Evolutionary conservation across 1,139 yeast species (phyloP), one percentile per base, ranked within the genome.

Genomic region (Candida sp.): DNA sequence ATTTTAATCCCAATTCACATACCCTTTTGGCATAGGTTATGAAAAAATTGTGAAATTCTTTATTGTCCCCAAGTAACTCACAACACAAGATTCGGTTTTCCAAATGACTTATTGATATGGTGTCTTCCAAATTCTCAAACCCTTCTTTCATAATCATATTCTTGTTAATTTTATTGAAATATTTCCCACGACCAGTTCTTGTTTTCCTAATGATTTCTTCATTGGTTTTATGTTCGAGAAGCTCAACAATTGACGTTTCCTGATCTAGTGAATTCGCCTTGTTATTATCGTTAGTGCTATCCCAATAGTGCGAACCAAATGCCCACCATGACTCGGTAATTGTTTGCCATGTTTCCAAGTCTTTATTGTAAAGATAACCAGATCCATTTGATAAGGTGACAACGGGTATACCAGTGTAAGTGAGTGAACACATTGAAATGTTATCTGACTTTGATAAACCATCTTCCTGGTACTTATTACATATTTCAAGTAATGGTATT

Each of bases 311-410:
- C 0, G 98, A 90, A 0, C 98, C 98, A 65, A 90, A 88, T 0
- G 97, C 96, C 98, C 98, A 95, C 98, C 99, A 95, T 1, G 95
- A 81, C 60, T 95, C 99, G 47, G 93, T 80, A 2, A 93, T 77
- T 8, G 95, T 73, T 41, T 85, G 81, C 99, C 99, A 95, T 0
- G 80, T 67, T 30, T 77, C 79, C 81, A 95, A 77, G 42, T 78
- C 81, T 33, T 68, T 66, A 53, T 88, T 87, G 63, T 78, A 95
- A 40, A 93, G 71, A 61, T 83, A 93, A 0, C 97, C 97, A 43
- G 87, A 82, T 1, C 99, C 99, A 62, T 87, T 89, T 37, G 90
- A 82, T 39, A 93, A 70, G 0, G 98, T 88, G 3, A 90, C 74
- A 19, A 91, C 63, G 0, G 96, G 93, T 2, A 86, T 69, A 4